Conservation (phyloP, 2,329 filamentous ascomycete species). For the Tolypocladium sp. region DNA sequence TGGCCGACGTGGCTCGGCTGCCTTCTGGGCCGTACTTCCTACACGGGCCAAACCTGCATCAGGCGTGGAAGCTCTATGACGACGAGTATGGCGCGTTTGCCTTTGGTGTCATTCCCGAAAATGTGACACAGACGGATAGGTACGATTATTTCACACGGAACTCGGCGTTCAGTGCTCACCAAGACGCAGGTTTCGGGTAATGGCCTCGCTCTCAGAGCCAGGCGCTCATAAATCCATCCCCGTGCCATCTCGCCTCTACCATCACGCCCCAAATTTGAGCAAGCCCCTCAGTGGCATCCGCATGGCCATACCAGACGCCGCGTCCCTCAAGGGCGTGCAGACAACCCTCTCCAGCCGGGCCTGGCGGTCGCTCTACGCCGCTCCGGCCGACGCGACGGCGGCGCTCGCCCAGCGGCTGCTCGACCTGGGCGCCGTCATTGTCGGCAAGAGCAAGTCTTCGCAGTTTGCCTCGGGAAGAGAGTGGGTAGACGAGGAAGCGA, state of each 20-base stretch:
- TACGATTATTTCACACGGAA: not conserved
- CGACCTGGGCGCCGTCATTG: conserved; percentile 47
- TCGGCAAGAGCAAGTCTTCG: conserved; percentile 43
- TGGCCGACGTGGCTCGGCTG: conserved; percentile 12
- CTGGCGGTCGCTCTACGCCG: conserved; percentile 43
- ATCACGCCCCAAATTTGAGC: conserved; percentile 12
- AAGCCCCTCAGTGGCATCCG: conserved; percentile 28
- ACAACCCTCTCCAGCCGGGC: conserved; percentile 49
- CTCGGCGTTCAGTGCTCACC: not conserved
- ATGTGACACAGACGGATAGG: conserved; percentile 5
- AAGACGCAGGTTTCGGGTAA: conserved; percentile 17
- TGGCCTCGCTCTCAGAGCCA: conserved; percentile 15
- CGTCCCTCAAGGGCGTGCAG: conserved; percentile 35
- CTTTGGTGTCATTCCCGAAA: conserved; percentile 26
- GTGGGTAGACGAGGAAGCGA: conserved; percentile 28
- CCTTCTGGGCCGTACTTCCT: conserved; percentile 32
- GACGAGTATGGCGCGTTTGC: conserved; percentile 26
- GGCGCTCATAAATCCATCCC: conserved; percentile 20
- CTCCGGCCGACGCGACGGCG: conserved; percentile 33
- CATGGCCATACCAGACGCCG: conserved; percentile 23
- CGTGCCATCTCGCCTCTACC: conserved; percentile 29
- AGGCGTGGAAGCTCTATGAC: conserved; percentile 31
- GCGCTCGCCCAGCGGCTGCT: conserved; percentile 45
- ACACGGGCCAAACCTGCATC: conserved; percentile 29
- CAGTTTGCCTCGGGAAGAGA: conserved; percentile 36